Percentiles rank a stretch among this genome's conserved stretches.
These are phyloP conservation scores for Cladosporium sp. DNA, from an alignment of 2,329 filamentous ascomycete genomes.

Conservation along the genomic window DNA sequence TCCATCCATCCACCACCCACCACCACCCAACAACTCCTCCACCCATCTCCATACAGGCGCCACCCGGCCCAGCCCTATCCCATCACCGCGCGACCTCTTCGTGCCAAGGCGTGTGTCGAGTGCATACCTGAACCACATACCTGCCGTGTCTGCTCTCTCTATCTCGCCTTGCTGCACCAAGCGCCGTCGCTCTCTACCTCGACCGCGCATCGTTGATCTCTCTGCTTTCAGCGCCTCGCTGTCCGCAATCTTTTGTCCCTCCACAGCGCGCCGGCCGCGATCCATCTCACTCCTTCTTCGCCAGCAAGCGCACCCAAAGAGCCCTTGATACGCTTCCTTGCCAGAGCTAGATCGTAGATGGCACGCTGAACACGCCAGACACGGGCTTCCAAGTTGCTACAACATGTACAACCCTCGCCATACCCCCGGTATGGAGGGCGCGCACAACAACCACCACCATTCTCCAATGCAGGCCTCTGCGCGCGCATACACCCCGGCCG, in stretches of 20 bases:
- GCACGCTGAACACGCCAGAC: constrained; percentile 2
- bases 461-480: constrained; percentile 31
- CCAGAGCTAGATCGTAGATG: background rate
- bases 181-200: constrained; percentile 1
- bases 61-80: too few relatives aligned
- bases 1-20: constrained; percentile 5
- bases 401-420: constrained; percentile 5
- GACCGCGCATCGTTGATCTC: constrained; percentile 9
- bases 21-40: constrained; percentile 5
- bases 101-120: constrained; percentile 8
- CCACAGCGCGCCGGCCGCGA: background rate
- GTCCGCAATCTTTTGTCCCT: background rate
- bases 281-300: background rate
- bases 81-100: constrained; percentile 8
- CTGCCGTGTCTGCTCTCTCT: too few relatives aligned
- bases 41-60: constrained; percentile 3
- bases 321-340: background rate
- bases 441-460: constrained; percentile 26
- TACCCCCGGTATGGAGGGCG: constrained; percentile 18
- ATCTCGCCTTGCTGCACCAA: constrained; percentile 1
- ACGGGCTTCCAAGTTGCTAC: background rate
- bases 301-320: background rate
- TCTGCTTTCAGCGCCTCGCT: background rate
- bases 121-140: too few relatives aligned
- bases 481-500: constrained; percentile 30